A percentile compares a stretch with the other conserved stretches of the same genome.
These are phyloP conservation scores for Rosa lucieae DNA, from an alignment of 306 rosid species.

Conservation along the genomic window DNA sequence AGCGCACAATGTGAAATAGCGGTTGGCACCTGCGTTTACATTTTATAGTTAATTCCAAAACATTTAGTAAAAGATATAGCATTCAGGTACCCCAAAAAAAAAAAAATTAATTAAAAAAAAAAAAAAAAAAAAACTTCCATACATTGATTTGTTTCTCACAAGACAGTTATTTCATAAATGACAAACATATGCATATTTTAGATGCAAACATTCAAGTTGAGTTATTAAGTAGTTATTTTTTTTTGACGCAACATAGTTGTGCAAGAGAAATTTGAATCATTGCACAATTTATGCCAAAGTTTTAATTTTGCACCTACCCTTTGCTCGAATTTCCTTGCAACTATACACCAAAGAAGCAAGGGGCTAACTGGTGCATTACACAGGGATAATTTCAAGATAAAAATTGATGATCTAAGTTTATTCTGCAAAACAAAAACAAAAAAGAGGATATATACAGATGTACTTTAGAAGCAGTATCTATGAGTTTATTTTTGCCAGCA, in stretches of 20 bases:
- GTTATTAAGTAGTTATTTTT: background rate
- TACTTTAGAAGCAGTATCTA: background rate
- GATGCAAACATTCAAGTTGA: background rate
- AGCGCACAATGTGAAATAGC: constrained; percentile 81
- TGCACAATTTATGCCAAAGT: background rate
- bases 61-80: background rate
- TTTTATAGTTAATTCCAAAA: constrained; percentile 11
- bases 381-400: background rate
- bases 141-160: background rate
- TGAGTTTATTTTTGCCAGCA: background rate
- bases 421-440: background rate
- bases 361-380: constrained; percentile 9
- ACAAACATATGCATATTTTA: background rate
- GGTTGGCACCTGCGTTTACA: constrained; percentile 66
- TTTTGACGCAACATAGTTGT: background rate
- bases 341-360: constrained; percentile 6
- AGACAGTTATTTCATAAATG: background rate
- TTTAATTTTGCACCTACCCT: constrained; percentile 5
- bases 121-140: too few relatives aligned
- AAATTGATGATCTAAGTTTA: background rate
- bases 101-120: too few relatives aligned
- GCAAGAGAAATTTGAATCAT: background rate
- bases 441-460: background rate
- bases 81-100: background rate
- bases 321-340: constrained; percentile 11